A percentile compares a stretch with the other conserved stretches of the same genome.
phyloP scores from a whole-genome alignment of 345 rosid species.

The Iberis pinnata region DNA sequence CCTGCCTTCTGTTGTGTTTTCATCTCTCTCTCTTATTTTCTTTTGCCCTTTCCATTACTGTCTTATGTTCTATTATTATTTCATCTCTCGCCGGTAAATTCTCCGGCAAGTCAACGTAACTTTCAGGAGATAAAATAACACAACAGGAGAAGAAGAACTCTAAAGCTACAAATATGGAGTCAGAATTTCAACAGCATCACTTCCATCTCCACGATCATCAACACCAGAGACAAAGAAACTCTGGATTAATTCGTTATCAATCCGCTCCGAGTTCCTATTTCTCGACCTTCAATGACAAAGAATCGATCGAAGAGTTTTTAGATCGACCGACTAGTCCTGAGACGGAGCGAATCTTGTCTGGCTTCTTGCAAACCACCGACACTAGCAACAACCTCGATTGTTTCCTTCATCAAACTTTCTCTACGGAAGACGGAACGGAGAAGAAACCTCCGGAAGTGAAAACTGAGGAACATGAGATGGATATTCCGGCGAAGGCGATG shows the following conservation, averaged over 20 bases:
- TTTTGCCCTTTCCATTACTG: no score
- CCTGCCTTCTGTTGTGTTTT: constrained; percentile 32
- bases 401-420: constrained; percentile 27
- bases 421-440: constrained; percentile 6
- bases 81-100: constrained; percentile 20
- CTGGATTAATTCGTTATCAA: constrained; percentile 53
- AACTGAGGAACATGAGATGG: constrained; percentile 12
- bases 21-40: neutral
- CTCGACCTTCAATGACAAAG: constrained; percentile 34
- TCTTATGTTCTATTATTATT: neutral
- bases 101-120: constrained; percentile 13
- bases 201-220: constrained; percentile 37
- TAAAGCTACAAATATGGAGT: constrained; percentile 42
- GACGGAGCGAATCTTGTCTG: constrained; percentile 50
- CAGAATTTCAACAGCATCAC: constrained; percentile 47
- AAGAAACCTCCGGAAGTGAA: constrained; percentile 24
- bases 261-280: constrained; percentile 65
- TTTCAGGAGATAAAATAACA: constrained; percentile 10
- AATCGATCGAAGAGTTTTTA: constrained; percentile 48
- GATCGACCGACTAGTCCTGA: constrained; percentile 61
- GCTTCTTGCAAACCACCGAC: constrained; percentile 39
- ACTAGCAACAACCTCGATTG: constrained; percentile 35
- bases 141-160: constrained; percentile 3
- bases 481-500: constrained; percentile 30
- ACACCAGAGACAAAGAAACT: constrained; percentile 41